Conservation (phyloP, 2,329 filamentous ascomycete genomes). For the Coniochaeta prunicola region DNA sequence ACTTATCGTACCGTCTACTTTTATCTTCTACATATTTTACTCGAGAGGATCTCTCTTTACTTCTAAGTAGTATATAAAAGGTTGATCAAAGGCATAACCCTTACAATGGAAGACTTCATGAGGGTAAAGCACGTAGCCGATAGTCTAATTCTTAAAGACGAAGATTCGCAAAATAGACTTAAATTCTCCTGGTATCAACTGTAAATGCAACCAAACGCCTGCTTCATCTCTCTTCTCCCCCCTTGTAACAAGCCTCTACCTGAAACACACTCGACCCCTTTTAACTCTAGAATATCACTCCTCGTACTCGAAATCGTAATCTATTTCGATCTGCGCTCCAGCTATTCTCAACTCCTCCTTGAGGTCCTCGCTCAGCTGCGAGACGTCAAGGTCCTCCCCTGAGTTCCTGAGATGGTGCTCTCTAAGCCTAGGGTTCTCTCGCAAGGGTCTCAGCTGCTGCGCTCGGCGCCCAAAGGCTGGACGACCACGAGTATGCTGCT, state of each 20-base stretch:
- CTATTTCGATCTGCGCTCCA: neutral
- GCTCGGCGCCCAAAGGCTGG: neutral
- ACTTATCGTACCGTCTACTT: no score
- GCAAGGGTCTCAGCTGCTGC: neutral
- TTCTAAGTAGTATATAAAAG: no score
- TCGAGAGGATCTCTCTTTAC: no score
- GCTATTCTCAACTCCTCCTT: neutral
- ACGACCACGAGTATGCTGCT: slow-evolving; percentile 26
- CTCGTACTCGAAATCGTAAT: neutral
- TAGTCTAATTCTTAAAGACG: no score
- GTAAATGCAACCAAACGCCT: neutral
- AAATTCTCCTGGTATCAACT: neutral
- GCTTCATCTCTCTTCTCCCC: neutral
- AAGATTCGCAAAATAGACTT: neutral
- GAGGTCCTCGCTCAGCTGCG: slow-evolving; percentile 20
- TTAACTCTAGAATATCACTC: no score
- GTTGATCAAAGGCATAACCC: no score
- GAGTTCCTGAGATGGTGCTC: neutral
- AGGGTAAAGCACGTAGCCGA: no score
- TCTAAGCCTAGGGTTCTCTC: neutral
- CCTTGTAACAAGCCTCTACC: neutral
- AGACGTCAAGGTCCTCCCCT: slow-evolving; percentile 36
- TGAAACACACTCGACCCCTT: no score
- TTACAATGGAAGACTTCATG: no score
- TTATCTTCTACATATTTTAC: no score